Base-by-base conservation (phyloP, 2,329 filamentous ascomycete species). In the Diaporthe aspalathi region DNA sequence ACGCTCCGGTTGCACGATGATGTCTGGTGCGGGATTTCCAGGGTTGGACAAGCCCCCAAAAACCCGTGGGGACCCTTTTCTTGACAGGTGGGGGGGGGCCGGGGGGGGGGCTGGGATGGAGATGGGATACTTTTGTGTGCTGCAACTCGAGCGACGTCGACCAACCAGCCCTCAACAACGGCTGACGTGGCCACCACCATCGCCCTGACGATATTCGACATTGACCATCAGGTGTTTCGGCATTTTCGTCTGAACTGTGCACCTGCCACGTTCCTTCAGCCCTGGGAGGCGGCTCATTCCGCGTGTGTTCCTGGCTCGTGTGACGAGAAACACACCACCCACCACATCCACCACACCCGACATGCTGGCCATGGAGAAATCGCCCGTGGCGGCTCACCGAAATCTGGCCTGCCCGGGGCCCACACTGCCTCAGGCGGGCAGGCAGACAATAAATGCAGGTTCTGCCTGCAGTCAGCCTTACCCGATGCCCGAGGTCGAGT, bases 251-350 rank as follows among this genome's bases (percentile, higher is more conserved):
- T 68, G 66, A 38, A 57, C 27, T 7, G 17, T 38, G 17, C n/a
- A n/a, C 66, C n/a, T n/a, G 38, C 29, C 38, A 45, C n/a, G 40
- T 16, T 57, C 29, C 40, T 57, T 68, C 66, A 68, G 66, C 66
- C 66, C 52, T 68, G 66, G 43, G 38, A 20, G 3, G 29, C 60
- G 65, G 65, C 52, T 38, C 29, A 9, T 67, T 24, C 52, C 50
- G 27, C 17, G n/a, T 38, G 52, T 49, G 66, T 68, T 68, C 66
- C 52, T 68, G 66, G 53, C 66, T 56, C 24, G 66, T 68, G 52
- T 16, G 27, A 68, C 66, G n/a, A 67, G 17, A 56, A n/a, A n/a
- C n/a, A n/a, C n/a, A n/a, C n/a, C n/a, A n/a, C n/a, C n/a, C n/a
- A 43, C 35, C 35, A 40, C 32, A 45, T n/a, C 4, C 24, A 56